Evolutionary conservation across 805 yeast species (phyloP), one percentile per base, ranked within the genome.

Genomic region (Isabelozyma gotoi): DNA sequence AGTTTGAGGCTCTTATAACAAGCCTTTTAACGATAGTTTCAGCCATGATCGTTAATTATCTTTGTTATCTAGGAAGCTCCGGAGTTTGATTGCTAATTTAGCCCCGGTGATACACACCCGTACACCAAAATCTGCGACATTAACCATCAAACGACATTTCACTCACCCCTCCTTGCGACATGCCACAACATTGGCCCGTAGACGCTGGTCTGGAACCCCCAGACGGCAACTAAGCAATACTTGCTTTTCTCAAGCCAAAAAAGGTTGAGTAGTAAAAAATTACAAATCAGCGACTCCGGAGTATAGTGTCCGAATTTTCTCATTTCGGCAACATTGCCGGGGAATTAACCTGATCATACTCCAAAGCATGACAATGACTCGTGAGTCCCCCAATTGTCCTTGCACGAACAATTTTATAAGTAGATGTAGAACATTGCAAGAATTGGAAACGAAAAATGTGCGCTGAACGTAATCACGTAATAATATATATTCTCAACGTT

Each of bases 1-100:
- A 45, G 17, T 59, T 51, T 6, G 70, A 46, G 1, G 65, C 73
- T 21, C 53, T 60, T 16, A 72, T 63, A 11, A 62, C 46, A 42
- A 71, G 56, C 43, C 71, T 48, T 48, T 68, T 68, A 12, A 52
- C 53, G 47, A 56, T 54, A 2, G 50, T 16, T 36, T 36, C 33
- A 6, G 10, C 36, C 36, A 34, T 34, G 7, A 17, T 34, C 29
- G 29, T 24, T 10, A 24, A 24, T 10, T 10, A n/a, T 10, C 12
- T 1, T 10, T 7, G 3, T 24, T 24, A 10, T 24, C 8, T 24
- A n/a, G 29, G 29, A 24, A 24, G 29, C 29, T 24, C 12, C 29
- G 29, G 29, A 24, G 29, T 24, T 24, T 24, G 29, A 24, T 24
- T 24, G 29, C 29, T 24, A 2, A 5, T 10, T 24, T n/a, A 21